These are phyloP conservation scores for Plasmodium gallinaceum DNA, from an alignment of 169 alveolate genomes.

Conservation along the genomic window DNA sequence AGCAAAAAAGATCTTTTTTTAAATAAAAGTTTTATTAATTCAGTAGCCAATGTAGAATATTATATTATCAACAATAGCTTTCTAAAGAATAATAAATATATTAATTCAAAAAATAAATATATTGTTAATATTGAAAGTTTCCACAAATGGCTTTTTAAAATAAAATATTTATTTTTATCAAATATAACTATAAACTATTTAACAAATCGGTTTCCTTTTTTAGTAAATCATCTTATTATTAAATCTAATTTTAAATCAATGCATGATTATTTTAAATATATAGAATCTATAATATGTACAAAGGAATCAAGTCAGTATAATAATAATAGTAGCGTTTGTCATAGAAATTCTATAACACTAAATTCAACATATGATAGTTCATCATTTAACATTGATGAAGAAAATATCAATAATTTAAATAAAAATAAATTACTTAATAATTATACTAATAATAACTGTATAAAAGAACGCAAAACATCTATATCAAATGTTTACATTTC, in stretches of 20 bases:
- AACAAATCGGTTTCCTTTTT: conserved; percentile 35
- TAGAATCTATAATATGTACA: not conserved
- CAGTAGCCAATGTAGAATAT: conserved; percentile 33
- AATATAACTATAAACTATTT: conserved; percentile 56
- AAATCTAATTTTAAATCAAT: conserved; percentile 43
- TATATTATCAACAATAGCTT: conserved; percentile 10
- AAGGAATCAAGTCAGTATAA: no score
- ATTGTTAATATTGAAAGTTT: conserved; percentile 40
- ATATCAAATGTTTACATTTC: not conserved
- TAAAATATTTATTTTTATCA: conserved; percentile 38
- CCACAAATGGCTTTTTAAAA: conserved; percentile 55
- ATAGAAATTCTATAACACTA: not conserved
- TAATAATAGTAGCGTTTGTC: not conserved
- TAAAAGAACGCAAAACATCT: not conserved
- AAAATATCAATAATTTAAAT: not conserved
- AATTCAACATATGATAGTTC: not conserved
- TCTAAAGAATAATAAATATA: conserved; percentile 60
- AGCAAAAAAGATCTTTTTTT: conserved; percentile 9
- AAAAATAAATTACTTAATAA: not conserved
- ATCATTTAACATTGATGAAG: not conserved
- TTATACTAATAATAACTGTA: not conserved
- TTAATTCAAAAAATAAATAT: conserved; percentile 39
- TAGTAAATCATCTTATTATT: conserved; percentile 17
- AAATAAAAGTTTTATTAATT: conserved; percentile 30
- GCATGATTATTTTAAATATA: conserved; percentile 28